Percentiles rank a stretch among this genome's conserved stretches.
Evolutionary conservation across 371 early-diverging fungal genomes (phyloP).

Genomic region (Mucor indicus): DNA sequence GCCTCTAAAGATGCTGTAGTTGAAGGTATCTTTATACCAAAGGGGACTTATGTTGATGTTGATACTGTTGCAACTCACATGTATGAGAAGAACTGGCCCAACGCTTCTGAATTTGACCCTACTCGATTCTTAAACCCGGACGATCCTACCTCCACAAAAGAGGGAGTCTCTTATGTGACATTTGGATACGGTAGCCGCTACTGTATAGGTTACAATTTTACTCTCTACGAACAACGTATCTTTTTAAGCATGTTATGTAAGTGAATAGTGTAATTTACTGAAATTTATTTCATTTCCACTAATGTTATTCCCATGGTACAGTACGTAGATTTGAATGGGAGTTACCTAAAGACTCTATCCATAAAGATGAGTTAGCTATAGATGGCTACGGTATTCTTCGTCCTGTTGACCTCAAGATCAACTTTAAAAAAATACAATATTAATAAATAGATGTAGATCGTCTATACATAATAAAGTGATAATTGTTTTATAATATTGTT

Average conservation of each 20-base stretch:
- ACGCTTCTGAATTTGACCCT: too few relatives aligned
- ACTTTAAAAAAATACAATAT: slow-evolving; percentile 8
- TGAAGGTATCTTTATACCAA: too few relatives aligned
- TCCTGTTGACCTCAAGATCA: not conserved
- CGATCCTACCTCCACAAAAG: slow-evolving; percentile 9
- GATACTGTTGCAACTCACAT: too few relatives aligned
- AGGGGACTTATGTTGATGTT: too few relatives aligned
- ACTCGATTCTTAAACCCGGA: slow-evolving; percentile 14
- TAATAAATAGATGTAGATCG: too few relatives aligned
- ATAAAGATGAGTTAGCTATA: slow-evolving; percentile 4
- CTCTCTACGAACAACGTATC: slow-evolving; percentile 45
- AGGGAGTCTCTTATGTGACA: slow-evolving; percentile 34
- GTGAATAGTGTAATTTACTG: slow-evolving; percentile 2
- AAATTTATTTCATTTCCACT: not conserved
- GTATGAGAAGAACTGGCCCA: too few relatives aligned
- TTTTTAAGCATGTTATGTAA: slow-evolving; percentile 36
- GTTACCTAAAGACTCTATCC: slow-evolving; percentile 15
- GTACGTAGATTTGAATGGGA: slow-evolving; percentile 20
- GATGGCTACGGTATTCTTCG: not conserved
- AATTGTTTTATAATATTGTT: too few relatives aligned
- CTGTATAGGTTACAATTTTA: slow-evolving; percentile 52
- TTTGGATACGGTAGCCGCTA: slow-evolving; percentile 46
- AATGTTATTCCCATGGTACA: not conserved
- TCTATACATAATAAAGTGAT: too few relatives aligned
- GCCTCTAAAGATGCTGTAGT: too few relatives aligned